Base-by-base conservation (phyloP, 2,329 filamentous ascomycete genomes). In the Decorospora gaudefroyi region DNA sequence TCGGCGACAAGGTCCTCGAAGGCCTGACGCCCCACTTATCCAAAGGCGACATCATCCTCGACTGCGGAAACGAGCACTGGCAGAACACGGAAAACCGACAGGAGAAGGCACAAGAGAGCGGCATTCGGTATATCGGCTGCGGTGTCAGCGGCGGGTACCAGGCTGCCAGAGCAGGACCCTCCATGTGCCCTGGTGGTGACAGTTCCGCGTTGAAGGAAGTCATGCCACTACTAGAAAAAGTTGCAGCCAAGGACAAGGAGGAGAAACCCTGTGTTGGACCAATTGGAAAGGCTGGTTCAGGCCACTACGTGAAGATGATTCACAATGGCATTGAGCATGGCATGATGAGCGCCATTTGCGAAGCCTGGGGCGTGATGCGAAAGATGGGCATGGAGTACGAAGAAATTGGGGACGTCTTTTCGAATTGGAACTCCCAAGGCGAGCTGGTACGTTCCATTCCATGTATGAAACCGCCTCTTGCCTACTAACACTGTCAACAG, bases 251-350 rank as follows among this genome's bases (percentile, higher is more conserved):
- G 56, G 83, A 84, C 42, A 70, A 71, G 23, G 71, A 79, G 3
- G 81, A 81, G 1, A 76, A 74, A 8, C 76, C 83, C 1, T 88
- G 84, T 54, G 82, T 85, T 0, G 78, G 72, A 0, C 74, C 76
- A 17, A 75, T 85, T 32, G 85, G 85, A 0, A 78, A 79, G 2
- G 80, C 80, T 0, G 84, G 85, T 1, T 77, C 80, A 1, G 85
- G 85, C 0, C 85, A 88, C 64, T 88, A 84, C 58, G 83, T 87
- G 27, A 88, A 89, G 72, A 88, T 88, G 84, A 77, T 87, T 3
- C 85, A 88, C 62, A 87, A 88, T 52, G 85, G 84, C 1, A 87
- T 88, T 48, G 85, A 88, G 61, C 83, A 87, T 49, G 85, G 83
- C 1, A 86, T 88, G 80, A 79, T 88, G 72, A 80, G 78, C 39